Base-by-base conservation (phyloP, 1,139 yeast genomes). In the Zygotorulaspora mrakii region DNA sequence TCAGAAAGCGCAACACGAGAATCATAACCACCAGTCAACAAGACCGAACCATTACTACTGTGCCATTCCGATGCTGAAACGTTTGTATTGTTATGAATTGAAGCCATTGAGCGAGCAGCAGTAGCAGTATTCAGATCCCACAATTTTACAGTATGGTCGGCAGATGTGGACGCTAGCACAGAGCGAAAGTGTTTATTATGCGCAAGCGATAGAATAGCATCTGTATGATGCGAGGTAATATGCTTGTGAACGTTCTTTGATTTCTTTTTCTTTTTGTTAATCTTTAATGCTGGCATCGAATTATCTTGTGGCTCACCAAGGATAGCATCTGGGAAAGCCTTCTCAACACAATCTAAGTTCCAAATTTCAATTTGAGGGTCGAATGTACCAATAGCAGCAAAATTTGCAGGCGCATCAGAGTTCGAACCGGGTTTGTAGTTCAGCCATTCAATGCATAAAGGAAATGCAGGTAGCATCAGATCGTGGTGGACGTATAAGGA, bases 311-410 rank as follows among this genome's bases (percentile, higher is more conserved):
- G 79, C 59, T 85, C 94, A 35, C 98, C 98, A 46, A 91, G 72
- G 45, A 94, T 87, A 54, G 85, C 73, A 58, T 88, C 95, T 12
- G 99, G 99, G 73, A 86, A 91, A 18, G 95, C 94, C 57, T 87
- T 86, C 59, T 94, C 97, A 31, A 89, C 74, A 49, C 82, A 81
- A 64, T 91, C 98, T 55, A 91, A 71, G 65, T 91, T 87, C 98
- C 98, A 94, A 46, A 91, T 74, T 66, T 91, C 99, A 63, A 91
- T 91, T 59, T 85, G 94, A 27, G 98, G 98, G 55, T 91, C 98
- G 63, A 91, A 89, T 1, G 98, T 86, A 60, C 98, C 97, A 48
- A 91, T 73, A 10, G 98, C 98, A 2, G 95, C 97, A 64, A 85
- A 87, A 62, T 88, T 91, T 7, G 95, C 96, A 28, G 79, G 68